Evolutionary conservation across 2,329 filamentous ascomycete genomes (phyloP).

Genomic region (Incumbomyces lentus): DNA sequence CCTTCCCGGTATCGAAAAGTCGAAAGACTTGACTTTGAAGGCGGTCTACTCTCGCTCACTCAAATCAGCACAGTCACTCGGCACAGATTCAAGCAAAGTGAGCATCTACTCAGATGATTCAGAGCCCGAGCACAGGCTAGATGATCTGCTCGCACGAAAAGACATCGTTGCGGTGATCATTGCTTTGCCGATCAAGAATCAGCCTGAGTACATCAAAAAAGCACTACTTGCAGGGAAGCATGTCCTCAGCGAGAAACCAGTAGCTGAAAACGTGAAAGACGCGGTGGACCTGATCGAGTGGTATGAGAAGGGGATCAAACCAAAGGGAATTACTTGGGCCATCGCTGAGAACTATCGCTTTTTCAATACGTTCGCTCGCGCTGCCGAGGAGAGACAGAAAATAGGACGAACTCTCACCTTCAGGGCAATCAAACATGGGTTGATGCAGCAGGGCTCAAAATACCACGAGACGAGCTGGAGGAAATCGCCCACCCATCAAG

Average conservation of each 20-base stretch:
- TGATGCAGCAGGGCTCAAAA: slow-evolving; percentile 41
- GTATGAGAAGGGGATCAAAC: slow-evolving; percentile 36
- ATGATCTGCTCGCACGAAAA: slow-evolving; percentile 36
- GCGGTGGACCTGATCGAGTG: slow-evolving; percentile 42
- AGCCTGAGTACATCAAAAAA: slow-evolving; percentile 41
- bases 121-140: slow-evolving; percentile 33
- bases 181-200: slow-evolving; percentile 43
- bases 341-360: slow-evolving; percentile 52
- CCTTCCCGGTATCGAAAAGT: slow-evolving; percentile 43
- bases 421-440: slow-evolving; percentile 35
- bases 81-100: slow-evolving; percentile 27
- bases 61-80: slow-evolving; percentile 40
- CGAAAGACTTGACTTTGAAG: slow-evolving; percentile 37
- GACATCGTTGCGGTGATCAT: slow-evolving; percentile 44
- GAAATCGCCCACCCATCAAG: slow-evolving; percentile 46
- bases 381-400: slow-evolving; percentile 34
- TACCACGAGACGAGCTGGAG: slow-evolving; percentile 44
- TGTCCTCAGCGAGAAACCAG: slow-evolving; percentile 49
- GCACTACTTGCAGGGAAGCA: slow-evolving; percentile 44
- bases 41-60: slow-evolving; percentile 51
- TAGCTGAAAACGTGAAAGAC: slow-evolving; percentile 43
- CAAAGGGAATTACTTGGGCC: slow-evolving; percentile 32
- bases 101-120: slow-evolving; percentile 49
- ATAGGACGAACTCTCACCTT: slow-evolving; percentile 43
- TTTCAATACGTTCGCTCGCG: slow-evolving; percentile 37